Conservation (phyloP, 768 basidiomycete species). For the Tulasnella calospora region DNA sequence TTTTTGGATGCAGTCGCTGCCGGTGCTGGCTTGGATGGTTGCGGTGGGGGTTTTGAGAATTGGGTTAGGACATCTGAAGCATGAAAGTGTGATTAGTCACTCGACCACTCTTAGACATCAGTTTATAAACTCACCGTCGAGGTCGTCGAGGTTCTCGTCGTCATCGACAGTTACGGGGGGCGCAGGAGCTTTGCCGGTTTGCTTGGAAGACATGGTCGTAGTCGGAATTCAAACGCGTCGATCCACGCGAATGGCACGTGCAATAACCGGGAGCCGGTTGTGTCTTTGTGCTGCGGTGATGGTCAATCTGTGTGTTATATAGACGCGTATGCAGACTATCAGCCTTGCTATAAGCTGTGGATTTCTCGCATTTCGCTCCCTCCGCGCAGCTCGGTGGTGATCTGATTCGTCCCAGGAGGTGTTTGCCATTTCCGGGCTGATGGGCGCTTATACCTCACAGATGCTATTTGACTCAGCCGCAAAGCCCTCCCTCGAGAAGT, state of each 20-base stretch:
- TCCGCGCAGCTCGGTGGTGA: neutral
- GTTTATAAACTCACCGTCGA: slow-evolving; percentile 47
- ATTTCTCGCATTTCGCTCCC: neutral
- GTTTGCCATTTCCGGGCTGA: neutral
- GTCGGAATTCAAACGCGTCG: slow-evolving; percentile 3
- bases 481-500: neutral
- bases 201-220: slow-evolving; percentile 18
- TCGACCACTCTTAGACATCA: slow-evolving; percentile 8
- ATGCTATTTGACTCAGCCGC: neutral
- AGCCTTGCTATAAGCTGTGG: neutral
- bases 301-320: neutral
- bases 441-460: neutral
- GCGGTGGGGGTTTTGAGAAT: slow-evolving; percentile 35
- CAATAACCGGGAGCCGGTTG: neutral
- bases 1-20: slow-evolving; percentile 27
- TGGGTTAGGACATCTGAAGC: slow-evolving; percentile 49
- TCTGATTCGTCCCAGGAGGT: neutral
- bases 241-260: slow-evolving; percentile 11
- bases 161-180: slow-evolving; percentile 32
- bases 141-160: slow-evolving; percentile 63
- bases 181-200: slow-evolving; percentile 17
- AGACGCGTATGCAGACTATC: neutral
- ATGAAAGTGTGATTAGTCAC: slow-evolving; percentile 3
- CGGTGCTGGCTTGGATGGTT: slow-evolving; percentile 30
- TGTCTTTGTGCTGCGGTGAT: neutral